A percentile compares a stretch with the other conserved stretches of the same genome.
Conservation (phyloP, 306 rosid genomes). For the Glycine tomentella region DNA sequence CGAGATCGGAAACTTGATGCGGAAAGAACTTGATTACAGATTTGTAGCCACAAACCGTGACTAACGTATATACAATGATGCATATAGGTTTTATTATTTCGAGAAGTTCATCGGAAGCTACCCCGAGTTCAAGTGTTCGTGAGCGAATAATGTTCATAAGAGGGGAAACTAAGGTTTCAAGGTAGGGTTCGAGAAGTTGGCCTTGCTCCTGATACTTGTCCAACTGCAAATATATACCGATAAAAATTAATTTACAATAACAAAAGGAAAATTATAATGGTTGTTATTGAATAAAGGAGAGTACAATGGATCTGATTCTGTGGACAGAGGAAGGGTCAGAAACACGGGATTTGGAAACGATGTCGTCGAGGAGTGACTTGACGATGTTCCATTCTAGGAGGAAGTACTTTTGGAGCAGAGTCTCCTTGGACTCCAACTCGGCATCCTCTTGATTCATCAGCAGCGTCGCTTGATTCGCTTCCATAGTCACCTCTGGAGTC, state of each 20-base stretch:
- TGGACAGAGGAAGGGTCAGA: conserved; percentile 64
- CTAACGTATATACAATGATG: conserved; percentile 73
- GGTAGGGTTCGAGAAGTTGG: conserved; percentile 89
- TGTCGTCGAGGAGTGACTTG: conserved; percentile 74
- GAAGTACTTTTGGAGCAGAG: conserved; percentile 85
- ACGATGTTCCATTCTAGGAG: conserved; percentile 92
- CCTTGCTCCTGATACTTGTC: conserved; percentile 99
- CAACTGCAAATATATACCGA: conserved; percentile 59
- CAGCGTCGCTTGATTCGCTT: conserved; percentile 44
- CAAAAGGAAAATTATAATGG: neutral
- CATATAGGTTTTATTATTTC: conserved; percentile 84
- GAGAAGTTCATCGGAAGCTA: conserved; percentile 64
- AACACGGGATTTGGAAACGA: conserved; percentile 72
- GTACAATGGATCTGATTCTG: conserved; percentile 93
- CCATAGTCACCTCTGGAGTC: conserved; percentile 7
- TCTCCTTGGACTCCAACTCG: conserved; percentile 81
- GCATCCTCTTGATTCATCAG: conserved; percentile 65
- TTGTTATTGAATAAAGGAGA: neutral
- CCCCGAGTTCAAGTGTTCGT: conserved; percentile 71
- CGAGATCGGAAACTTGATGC: conserved; percentile 96
- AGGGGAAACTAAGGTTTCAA: conserved; percentile 87
- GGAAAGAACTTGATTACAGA: conserved; percentile 90
- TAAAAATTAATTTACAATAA: neutral
- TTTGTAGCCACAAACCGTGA: conserved; percentile 91
- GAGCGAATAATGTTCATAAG: conserved; percentile 79